Evolutionary conservation across 2,329 filamentous ascomycete genomes (phyloP), one percentile per base, ranked within the genome.

Genomic region (Fusarium sp.): DNA sequence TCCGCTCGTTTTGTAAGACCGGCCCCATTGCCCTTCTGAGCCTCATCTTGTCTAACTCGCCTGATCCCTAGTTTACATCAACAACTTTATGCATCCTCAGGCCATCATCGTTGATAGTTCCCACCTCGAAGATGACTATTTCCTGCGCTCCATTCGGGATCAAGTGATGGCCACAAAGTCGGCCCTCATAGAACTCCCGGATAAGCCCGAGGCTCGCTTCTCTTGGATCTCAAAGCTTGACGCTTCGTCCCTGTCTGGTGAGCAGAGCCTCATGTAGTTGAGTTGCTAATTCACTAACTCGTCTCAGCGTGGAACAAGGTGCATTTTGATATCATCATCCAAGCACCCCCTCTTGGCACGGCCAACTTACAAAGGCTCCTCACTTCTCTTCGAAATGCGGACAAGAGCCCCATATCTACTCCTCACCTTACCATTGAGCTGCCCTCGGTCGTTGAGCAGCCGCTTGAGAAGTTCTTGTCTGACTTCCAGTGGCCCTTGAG

Each of bases 351-450:
- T 4, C 87, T 88, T 10, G 91, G 93, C 22, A 92, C 94, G 3
- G 95, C 94, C 13, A 93, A 92, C 60, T 81, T 98, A 33, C 89
- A 94, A 60, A 89, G 94, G 65, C 87, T 98, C 35, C 88, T 99
- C 5, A 89, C 89, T 69, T 98, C 95, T 6, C 87, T 99, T 29
- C 86, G 89, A 71, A 85, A 86, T 9, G 94, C 94, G 6, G 95
- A 98, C 80, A 96, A 95, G 80, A 88, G 91, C 56, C 92, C 92
- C 1, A 86, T 93, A 47, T 85, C 88, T 1, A 84, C 89, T 2
- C 95, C 95, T 4, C 91, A 93, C 71, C 85, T 99, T 56, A 97
- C 93, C 3, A 91, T 98, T 59, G 95, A 98, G 79, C 86, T 99
- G 9, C 95, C 95, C 1, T 85, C 90, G 31, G 84, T 90, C 33